Evolutionary conservation across 1,284 basidiomycete species (phyloP), one percentile per base, ranked within the genome.

Genomic region (Neolentinus lepideus): DNA sequence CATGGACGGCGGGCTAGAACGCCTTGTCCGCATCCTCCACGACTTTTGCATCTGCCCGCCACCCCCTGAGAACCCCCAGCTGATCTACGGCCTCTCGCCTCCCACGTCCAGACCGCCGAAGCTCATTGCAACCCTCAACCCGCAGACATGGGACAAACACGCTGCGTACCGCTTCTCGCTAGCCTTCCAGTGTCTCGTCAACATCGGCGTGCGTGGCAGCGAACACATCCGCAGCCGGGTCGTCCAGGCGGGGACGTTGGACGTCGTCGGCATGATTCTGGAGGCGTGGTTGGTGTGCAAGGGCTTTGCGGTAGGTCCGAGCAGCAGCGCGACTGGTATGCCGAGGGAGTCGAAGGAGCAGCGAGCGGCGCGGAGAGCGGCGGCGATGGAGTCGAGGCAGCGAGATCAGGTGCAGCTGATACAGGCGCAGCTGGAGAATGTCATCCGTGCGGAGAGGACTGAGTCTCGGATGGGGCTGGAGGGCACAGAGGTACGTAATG

Each of bases 101-200:
- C 78, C 83, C 29, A 76, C 73, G 61, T 67, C 77, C 31, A 79
- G 77, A 27, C 77, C 79, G 0, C 71, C 77, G 2, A 82, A 81
- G 60, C 73, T 75, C 2, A 59, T 69, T 0, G 84, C 85, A 0
- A 79, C 77, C 0, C 77, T 88, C 51, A 87, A 85, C 62, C 88
- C 88, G 1, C 79, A 78, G 56, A 71, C 71, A 1, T 89, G 85
- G 61, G 91, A 94, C 71, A 90, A 90, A 59, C 87, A 91, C 63
- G 87, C 91, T 43, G 88, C 90, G 0, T 88, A 92, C 60, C 83
- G 90, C 10, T 96, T 96, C 67, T 88, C 86, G 0, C 82, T 96
- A 54, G 96, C 96, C 0, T 97, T 99, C 68, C 95, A 98, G 67
- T 98, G 94, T 67, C 88, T 98, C 48, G 94, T 97, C 62, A 98